Evolutionary conservation across 331 rosid species (phyloP).

Genomic region (Cucumis variabilis): DNA sequence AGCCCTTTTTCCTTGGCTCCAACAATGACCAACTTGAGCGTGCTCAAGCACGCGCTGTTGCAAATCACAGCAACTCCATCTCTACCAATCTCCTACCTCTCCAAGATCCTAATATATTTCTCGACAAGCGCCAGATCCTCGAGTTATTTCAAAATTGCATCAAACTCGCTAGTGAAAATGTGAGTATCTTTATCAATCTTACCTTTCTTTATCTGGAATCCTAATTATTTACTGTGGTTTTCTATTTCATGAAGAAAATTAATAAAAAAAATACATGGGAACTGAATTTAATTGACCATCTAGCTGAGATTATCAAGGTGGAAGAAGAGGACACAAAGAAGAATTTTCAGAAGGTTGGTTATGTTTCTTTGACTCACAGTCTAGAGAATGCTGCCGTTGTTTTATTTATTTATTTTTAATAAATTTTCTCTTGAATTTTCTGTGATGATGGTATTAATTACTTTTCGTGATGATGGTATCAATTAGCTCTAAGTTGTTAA

Average conservation of each 20-base stretch:
- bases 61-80: slow-evolving; percentile 68
- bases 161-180: slow-evolving; percentile 97
- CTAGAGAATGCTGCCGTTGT: background rate
- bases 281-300: slow-evolving; percentile 90
- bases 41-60: slow-evolving; percentile 91
- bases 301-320: slow-evolving; percentile 81
- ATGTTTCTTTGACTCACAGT: background rate
- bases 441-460: background rate
- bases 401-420: background rate
- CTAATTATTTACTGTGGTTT: slow-evolving; percentile 5
- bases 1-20: slow-evolving; percentile 83
- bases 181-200: slow-evolving; percentile 28
- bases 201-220: background rate
- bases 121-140: slow-evolving; percentile 81
- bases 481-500: background rate
- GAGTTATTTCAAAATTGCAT: slow-evolving; percentile 94
- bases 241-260: slow-evolving; percentile 72
- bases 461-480: background rate
- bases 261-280: slow-evolving; percentile 99
- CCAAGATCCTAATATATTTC: slow-evolving; percentile 47
- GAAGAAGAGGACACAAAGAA: slow-evolving; percentile 85
- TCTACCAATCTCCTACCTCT: slow-evolving; percentile 44
- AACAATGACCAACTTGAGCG: slow-evolving; percentile 91
- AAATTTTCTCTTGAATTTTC: background rate
- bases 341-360: slow-evolving; percentile 89